phyloP scores from a whole-genome alignment of 495 filamentous ascomycete species.

The Lepidopterella palustris region DNA sequence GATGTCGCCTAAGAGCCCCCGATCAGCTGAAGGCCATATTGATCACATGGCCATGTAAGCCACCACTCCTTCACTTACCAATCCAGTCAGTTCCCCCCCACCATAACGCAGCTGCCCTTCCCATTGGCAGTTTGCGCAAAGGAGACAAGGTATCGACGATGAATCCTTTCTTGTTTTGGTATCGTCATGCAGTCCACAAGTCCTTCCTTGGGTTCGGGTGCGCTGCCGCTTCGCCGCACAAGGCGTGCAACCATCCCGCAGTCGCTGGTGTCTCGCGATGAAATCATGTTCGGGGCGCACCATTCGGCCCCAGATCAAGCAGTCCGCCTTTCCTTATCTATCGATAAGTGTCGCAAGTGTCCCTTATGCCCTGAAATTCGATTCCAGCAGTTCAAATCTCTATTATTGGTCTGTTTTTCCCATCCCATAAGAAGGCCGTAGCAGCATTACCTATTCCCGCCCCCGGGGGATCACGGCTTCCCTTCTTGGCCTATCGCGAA shows the following conservation, averaged over 20 bases:
- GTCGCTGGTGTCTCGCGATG: conserved; percentile 6
- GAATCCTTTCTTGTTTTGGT: conserved; percentile 29
- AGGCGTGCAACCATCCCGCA: neutral
- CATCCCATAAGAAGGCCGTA: conserved; percentile 16
- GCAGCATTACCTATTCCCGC: conserved; percentile 5
- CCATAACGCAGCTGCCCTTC: conserved; percentile 5
- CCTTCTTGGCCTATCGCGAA: conserved; percentile 5
- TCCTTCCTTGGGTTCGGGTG: conserved; percentile 14
- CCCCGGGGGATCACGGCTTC: conserved; percentile 8
- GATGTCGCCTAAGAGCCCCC: conserved; percentile 11
- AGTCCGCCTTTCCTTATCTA: conserved; percentile 19
- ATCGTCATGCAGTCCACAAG: conserved; percentile 24
- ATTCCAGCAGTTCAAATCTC: conserved; percentile 11
- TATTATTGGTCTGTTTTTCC: conserved; percentile 15
- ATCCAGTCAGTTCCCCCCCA: conserved; percentile 25
- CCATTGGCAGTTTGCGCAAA: conserved; percentile 17
- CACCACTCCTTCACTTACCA: conserved; percentile 21
- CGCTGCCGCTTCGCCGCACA: conserved; percentile 8
- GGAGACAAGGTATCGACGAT: conserved; percentile 24
- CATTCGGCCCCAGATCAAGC: conserved; percentile 4
- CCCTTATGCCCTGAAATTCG: neutral
- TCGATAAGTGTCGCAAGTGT: neutral
- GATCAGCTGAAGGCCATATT: conserved; percentile 21
- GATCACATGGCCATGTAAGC: conserved; percentile 28
- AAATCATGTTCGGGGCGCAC: conserved; percentile 13